These are phyloP conservation scores for Trichopus zeylanicus DNA, from an alignment of 116 monocot species.

Conservation along the genomic window DNA sequence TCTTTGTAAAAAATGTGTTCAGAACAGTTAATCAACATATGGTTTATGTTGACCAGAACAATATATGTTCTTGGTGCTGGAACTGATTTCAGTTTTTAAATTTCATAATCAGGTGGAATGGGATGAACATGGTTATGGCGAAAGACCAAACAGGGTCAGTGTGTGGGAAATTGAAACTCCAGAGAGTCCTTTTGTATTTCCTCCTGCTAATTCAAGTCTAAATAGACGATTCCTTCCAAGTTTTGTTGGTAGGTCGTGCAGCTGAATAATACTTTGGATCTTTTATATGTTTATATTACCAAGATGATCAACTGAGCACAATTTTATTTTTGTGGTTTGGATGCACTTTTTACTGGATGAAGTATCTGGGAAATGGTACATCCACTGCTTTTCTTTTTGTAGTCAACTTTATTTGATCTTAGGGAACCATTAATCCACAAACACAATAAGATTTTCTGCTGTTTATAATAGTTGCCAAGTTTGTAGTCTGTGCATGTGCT, in stretches of 20 bases:
- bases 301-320: too few species aligned
- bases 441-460: too few species aligned
- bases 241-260: constrained; percentile 29
- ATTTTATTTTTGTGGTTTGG: too few species aligned
- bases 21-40: background rate
- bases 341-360: too few species aligned
- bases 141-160: constrained; percentile 74
- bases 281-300: background rate
- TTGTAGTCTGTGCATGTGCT: too few species aligned
- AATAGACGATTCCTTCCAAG: constrained; percentile 56
- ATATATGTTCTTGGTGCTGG: too few species aligned
- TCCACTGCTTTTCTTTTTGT: too few species aligned
- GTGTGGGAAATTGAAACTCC: constrained; percentile 91
- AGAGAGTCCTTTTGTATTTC: constrained; percentile 60
- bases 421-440: too few species aligned
- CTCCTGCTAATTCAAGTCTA: constrained; percentile 27
- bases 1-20: background rate
- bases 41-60: too few species aligned
- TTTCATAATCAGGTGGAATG: constrained; percentile 71
- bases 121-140: constrained; percentile 82
- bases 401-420: too few species aligned
- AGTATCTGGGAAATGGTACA: too few species aligned
- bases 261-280: background rate
- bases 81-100: background rate
- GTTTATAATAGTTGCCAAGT: background rate